phyloP scores from a whole-genome alignment of 441 rosid genomes.

The Gossypium schwendimanii region DNA sequence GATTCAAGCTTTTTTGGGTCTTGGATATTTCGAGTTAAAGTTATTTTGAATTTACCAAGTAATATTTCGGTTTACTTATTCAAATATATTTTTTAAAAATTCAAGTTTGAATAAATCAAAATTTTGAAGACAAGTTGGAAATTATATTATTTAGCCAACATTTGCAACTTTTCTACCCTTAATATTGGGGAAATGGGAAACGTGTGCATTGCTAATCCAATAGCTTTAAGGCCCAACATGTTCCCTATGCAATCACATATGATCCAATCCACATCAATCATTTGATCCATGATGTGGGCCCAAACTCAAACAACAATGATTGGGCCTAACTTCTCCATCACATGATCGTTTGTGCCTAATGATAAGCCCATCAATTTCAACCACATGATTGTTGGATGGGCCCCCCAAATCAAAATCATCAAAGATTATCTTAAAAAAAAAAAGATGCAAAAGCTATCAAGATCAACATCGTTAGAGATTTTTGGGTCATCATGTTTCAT shows the following conservation, averaged over 20 bases:
- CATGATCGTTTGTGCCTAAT: neutral
- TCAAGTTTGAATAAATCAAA: no score
- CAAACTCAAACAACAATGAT: neutral
- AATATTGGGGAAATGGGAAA: neutral
- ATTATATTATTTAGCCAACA: neutral
- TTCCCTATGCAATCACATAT: neutral
- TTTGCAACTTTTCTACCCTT: neutral
- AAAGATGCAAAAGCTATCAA: no score
- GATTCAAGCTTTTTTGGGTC: no score
- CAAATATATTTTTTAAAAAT: no score
- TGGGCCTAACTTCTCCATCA: neutral
- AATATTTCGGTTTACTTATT: no score
- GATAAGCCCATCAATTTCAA: conserved; percentile 5
- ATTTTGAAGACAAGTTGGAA: no score
- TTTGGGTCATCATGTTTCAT: neutral
- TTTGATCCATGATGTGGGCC: neutral
- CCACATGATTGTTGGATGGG: neutral
- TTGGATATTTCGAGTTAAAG: no score
- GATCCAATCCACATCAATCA: neutral
- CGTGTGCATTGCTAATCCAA: neutral
- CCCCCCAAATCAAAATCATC: no score
- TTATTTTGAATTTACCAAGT: no score
- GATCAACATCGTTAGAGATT: neutral
- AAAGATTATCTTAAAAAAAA: neutral
- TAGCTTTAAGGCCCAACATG: conserved; percentile 7